Base-by-base conservation (phyloP, 495 filamentous ascomycete species). In the Neurospora hispaniola region DNA sequence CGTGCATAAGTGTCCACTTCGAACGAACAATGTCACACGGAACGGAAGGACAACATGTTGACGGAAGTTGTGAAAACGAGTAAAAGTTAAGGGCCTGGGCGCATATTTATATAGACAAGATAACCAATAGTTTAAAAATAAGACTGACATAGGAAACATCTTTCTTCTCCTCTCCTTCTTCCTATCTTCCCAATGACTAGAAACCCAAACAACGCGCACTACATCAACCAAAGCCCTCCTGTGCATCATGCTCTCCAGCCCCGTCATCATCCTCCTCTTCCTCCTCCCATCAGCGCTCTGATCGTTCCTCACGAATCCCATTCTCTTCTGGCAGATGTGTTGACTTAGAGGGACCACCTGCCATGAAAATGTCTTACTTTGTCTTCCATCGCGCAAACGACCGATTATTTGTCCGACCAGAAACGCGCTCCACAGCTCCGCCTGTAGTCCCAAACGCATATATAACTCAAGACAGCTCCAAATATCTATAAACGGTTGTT, bases 401-500 rank as follows among this genome's bases (percentile, higher is more conserved):
- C 20, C 48, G 5, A 59, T 59, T 59, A 46, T 46, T 46, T 46
- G 43, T 20, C 43, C 43, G 1, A 46, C 43, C 18, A 46, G 4
- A 46, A 46, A 46, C n/a, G 43, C 43, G 43, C 43, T 46, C 43
- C 43, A 7, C 20, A 59, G 11, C 23, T 31, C 48, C 20, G 11
- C 48, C 20, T 27, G 20, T 38, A 38, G 35, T 59, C 11, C 48
- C 48, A 59, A 23, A 59, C 48, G 11, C 4, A 27, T 2, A 59
- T 20, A 54, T 20, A 12, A 59, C 70, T 31, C 2, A 69, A 70
- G 35, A 38, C 35, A 6, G 69, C 71, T 68, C 54, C 46, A 71
- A 73, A 71, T 76, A 71, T 76, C 71, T 76, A 75, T 73, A 46
- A 59, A 23, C 11, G 20, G 48, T 59, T 27, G 31, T 42, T 43